Base-by-base conservation (phyloP, 768 basidiomycete species). In the Hemileccinum impolitum region DNA sequence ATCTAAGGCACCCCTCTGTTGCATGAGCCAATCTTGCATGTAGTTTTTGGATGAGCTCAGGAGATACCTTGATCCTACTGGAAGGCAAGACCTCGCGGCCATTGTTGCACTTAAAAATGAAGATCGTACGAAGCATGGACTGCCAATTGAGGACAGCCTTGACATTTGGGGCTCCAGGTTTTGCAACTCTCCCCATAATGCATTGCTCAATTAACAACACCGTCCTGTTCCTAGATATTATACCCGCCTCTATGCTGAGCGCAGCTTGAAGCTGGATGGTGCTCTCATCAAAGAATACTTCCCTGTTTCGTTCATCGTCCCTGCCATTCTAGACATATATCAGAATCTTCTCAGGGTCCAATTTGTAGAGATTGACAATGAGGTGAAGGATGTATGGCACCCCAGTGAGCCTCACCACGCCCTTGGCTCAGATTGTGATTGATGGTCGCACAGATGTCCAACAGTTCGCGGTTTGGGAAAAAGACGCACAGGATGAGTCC, bases 151-250 rank as follows among this genome's bases (percentile, higher is more conserved):
- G 52, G 80, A 81, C 50, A 70, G 84, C 59, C 82, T 94, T 62
- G 85, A 85, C 59, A 72, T 90, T 46, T 93, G 90, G 89, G 92
- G 93, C 60, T 92, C 90, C 64, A 77, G 86, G 57, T 85, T 81
- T 52, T 34, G 3, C 4, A 2, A n/a, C 15, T 13, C 39, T 19
- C 30, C 30, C 38, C 51, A 39, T 15, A 17, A 17, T 17, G 9
- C 35, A 36, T 9, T n/a, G n/a, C 9, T 6, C 23, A 59, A 47
- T 10, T 17, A 14, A 17, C 17, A 6, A 36, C 10, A 15, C 35
- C 9, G 30, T 13, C 30, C 7, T 6, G 1, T 11, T 14, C 26
- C 7, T 19, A 74, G 61, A 53, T 67, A 65, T 37, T 67, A 67
- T 25, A 61, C 60, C 43, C 57, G 65, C 18, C 52, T 67, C 34